Conservation (phyloP, 2,329 filamentous ascomycete species). For the Ophiostoma sp. region DNA sequence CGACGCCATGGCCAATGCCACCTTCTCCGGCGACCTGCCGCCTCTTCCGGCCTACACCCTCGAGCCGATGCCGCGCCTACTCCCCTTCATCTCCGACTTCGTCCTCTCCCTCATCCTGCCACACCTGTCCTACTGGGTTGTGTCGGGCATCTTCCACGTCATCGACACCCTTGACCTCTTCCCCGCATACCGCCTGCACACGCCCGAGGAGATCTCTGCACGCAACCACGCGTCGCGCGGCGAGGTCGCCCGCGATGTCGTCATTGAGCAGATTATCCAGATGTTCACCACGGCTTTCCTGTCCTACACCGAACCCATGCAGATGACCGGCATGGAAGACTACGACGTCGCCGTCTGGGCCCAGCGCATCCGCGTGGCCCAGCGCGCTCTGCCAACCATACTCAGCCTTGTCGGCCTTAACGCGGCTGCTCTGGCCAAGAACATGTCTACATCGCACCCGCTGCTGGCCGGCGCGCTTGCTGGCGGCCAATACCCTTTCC, state of each 20-base stretch:
- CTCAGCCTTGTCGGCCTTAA: slow-evolving; percentile 75
- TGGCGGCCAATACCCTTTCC: slow-evolving; percentile 77
- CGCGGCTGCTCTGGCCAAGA: slow-evolving; percentile 71
- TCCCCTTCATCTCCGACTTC: slow-evolving; percentile 79
- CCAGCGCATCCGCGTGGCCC: slow-evolving; percentile 73
- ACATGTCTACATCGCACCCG: slow-evolving; percentile 68
- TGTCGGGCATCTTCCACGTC: slow-evolving; percentile 83
- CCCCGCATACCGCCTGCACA: slow-evolving; percentile 90
- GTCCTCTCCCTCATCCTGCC: slow-evolving; percentile 74
- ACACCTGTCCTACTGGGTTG: slow-evolving; percentile 81
- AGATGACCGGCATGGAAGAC: slow-evolving; percentile 73
- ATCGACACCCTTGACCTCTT: slow-evolving; percentile 85
- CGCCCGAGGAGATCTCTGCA: slow-evolving; percentile 83
- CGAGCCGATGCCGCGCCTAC: slow-evolving; percentile 66
- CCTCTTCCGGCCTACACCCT: slow-evolving; percentile 82
- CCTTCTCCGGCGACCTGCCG: slow-evolving; percentile 66
- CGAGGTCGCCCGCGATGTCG: slow-evolving; percentile 86
- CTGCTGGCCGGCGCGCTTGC: slow-evolving; percentile 72
- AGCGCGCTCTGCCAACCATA: slow-evolving; percentile 72
- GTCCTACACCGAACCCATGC: slow-evolving; percentile 69
- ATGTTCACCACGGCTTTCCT: slow-evolving; percentile 68
- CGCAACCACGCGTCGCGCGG: slow-evolving; percentile 83
- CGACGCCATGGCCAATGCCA: slow-evolving; percentile 52
- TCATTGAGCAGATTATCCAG: slow-evolving; percentile 90
- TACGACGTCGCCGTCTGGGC: slow-evolving; percentile 92